phyloP scores from a whole-genome alignment of 192 early-diverging fungal genomes.

The Coemansia sp. region DNA sequence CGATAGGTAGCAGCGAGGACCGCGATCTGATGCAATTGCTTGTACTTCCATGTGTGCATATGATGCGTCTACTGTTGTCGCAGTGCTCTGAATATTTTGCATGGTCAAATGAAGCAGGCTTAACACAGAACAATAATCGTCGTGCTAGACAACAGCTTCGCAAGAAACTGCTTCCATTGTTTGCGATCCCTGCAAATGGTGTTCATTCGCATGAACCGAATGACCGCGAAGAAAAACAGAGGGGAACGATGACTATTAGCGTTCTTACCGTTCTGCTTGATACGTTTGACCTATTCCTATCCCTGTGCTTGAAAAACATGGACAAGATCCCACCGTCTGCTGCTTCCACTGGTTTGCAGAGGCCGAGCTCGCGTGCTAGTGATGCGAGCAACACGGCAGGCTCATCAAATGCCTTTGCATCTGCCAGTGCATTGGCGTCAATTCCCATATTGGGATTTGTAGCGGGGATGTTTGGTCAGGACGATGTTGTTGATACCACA shows the following conservation, averaged over 20 bases:
- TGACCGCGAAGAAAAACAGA: neutral
- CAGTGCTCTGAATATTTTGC: conserved; percentile 40
- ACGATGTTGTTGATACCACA: neutral
- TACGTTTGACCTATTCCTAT: conserved; percentile 35
- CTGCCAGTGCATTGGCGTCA: conserved; percentile 13
- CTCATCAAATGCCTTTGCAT: neutral
- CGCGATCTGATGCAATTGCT: conserved; percentile 24
- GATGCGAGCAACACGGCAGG: conserved; percentile 8
- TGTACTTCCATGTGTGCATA: conserved; percentile 41
- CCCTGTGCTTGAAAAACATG: conserved; percentile 32
- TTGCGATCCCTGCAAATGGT: conserved; percentile 25
- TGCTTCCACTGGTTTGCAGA: neutral
- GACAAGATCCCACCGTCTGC: conserved; percentile 7
- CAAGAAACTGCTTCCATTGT: conserved; percentile 26
- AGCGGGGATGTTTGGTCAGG: conserved; percentile 37
- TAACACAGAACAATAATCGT: conserved; percentile 1
- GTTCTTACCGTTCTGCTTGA: conserved; percentile 32
- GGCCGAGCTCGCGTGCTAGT: conserved; percentile 38
- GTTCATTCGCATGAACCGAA: neutral
- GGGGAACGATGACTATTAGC: conserved; percentile 18
- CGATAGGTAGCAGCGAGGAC: conserved; percentile 1
- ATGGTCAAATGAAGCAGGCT: conserved; percentile 3
- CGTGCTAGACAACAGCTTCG: conserved; percentile 18
- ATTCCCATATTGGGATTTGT: conserved; percentile 37
- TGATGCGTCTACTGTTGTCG: conserved; percentile 33